These are phyloP conservation scores for Hypoxylon sp. DNA, from an alignment of 2,329 filamentous ascomycete genomes.

Conservation along the genomic window DNA sequence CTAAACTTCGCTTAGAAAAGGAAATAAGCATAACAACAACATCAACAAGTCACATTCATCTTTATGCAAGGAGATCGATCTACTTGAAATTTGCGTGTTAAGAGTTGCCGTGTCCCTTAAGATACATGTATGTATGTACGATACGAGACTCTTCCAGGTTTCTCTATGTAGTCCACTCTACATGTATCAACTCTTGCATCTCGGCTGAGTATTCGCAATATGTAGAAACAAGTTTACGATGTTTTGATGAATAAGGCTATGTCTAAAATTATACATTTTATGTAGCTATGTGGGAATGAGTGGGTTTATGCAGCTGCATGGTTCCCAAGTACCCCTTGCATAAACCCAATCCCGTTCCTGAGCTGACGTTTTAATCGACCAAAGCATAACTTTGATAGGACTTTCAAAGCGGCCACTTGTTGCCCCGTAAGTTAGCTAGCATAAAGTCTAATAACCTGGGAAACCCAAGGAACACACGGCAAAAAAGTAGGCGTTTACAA, in stretches of 20 bases:
- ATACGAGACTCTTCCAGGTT: slow-evolving; percentile 37
- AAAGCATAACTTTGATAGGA: slow-evolving; percentile 36
- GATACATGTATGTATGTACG: background rate
- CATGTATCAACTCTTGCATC: slow-evolving; percentile 31
- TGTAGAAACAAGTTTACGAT: slow-evolving; percentile 36
- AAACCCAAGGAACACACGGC: background rate
- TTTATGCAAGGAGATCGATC: background rate
- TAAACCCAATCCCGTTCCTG: slow-evolving; percentile 32
- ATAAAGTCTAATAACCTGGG: slow-evolving; percentile 16
- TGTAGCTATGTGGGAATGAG: slow-evolving; percentile 26
- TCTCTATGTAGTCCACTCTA: slow-evolving; percentile 30
- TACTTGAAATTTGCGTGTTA: slow-evolving; percentile 4
- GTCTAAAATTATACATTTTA: slow-evolving; percentile 33
- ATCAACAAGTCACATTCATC: slow-evolving; percentile 9
- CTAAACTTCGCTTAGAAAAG: slow-evolving; percentile 26
- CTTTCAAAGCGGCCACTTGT: slow-evolving; percentile 1
- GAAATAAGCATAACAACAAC: slow-evolving; percentile 20
- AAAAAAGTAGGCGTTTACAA: slow-evolving; percentile 7
- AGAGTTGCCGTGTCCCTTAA: slow-evolving; percentile 15
- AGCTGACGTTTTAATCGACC: slow-evolving; percentile 23
- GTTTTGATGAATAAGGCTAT: slow-evolving; percentile 39
- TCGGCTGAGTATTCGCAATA: slow-evolving; percentile 37
- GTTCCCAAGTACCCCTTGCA: slow-evolving; percentile 35
- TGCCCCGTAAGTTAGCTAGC: slow-evolving; percentile 4
- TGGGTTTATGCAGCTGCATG: slow-evolving; percentile 24